Conservation (phyloP, 2,329 filamentous ascomycete species). For the Hymenoscyphus fructigenus region DNA sequence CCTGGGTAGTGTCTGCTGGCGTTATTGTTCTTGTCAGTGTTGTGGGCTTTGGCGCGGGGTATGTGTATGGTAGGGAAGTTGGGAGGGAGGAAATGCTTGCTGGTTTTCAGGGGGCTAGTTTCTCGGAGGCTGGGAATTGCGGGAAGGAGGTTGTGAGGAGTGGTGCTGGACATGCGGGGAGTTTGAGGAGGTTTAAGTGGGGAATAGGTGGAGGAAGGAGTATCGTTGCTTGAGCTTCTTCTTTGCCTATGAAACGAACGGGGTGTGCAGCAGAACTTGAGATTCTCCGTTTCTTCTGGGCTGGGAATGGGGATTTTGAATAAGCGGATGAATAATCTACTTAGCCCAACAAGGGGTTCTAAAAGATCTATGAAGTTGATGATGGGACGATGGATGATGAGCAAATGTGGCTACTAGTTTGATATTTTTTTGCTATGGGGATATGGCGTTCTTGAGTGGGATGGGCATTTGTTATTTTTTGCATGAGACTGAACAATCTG, state of each 20-base stretch:
- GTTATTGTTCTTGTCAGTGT: constrained; percentile 68
- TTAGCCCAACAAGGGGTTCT: background rate
- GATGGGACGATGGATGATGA: background rate
- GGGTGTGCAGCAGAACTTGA: no score
- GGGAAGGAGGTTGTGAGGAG: constrained; percentile 29
- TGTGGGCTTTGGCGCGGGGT: constrained; percentile 67
- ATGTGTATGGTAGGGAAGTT: constrained; percentile 66
- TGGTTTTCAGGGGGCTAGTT: constrained; percentile 26
- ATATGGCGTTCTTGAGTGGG: background rate
- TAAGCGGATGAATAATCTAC: background rate
- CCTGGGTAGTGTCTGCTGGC: constrained; percentile 64
- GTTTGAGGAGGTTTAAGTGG: constrained; percentile 34
- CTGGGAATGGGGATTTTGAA: background rate
- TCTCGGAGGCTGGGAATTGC: constrained; percentile 26
- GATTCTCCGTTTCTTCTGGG: background rate
- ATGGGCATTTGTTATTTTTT: background rate
- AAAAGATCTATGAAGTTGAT: background rate
- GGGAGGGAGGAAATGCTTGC: constrained; percentile 55
- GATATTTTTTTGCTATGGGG: background rate
- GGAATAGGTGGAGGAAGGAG: constrained; percentile 30
- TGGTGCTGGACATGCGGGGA: constrained; percentile 24
- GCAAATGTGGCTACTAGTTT: background rate
- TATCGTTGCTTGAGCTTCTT: constrained; percentile 27
- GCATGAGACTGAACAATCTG: background rate
- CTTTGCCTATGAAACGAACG: background rate